These are phyloP conservation scores for Ensete ventricosum DNA, from an alignment of 176 grass and related monocot species.

Conservation along the genomic window DNA sequence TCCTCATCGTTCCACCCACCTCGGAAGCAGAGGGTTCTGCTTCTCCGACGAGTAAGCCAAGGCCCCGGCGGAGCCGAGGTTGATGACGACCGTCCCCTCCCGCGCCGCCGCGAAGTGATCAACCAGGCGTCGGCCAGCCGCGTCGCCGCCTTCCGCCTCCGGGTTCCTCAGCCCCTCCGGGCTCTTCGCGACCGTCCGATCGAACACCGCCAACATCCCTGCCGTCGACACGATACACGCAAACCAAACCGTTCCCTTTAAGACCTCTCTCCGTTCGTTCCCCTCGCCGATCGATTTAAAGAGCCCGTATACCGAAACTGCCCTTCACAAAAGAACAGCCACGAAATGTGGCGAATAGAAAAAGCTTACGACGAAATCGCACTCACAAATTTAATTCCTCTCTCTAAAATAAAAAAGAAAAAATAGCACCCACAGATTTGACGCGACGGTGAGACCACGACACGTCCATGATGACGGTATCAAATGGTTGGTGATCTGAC, in stretches of 20 bases:
- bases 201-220: constrained; percentile 64
- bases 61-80: constrained; percentile 52
- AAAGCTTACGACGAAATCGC: too few species aligned
- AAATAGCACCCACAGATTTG: too few species aligned
- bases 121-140: constrained; percentile 15
- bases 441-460: too few species aligned
- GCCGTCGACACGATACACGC: too few species aligned
- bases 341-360: neutral
- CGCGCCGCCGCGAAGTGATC: constrained; percentile 27
- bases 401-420: too few species aligned
- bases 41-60: constrained; percentile 48
- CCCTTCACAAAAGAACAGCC: neutral
- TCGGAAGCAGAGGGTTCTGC: constrained; percentile 61
- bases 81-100: constrained; percentile 61
- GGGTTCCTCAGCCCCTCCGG: constrained; percentile 50
- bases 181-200: constrained; percentile 47
- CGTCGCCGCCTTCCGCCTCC: constrained; percentile 10
- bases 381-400: too few species aligned
- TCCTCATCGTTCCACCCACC: constrained; percentile 15
- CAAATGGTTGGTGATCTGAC: too few species aligned
- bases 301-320: neutral
- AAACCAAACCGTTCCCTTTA: neutral
- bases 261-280: neutral
- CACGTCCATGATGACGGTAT: too few species aligned
- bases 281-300: neutral